Evolutionary conservation across 2,329 filamentous ascomycete species (phyloP).

Genomic region (Metarhizium guizhouense): DNA sequence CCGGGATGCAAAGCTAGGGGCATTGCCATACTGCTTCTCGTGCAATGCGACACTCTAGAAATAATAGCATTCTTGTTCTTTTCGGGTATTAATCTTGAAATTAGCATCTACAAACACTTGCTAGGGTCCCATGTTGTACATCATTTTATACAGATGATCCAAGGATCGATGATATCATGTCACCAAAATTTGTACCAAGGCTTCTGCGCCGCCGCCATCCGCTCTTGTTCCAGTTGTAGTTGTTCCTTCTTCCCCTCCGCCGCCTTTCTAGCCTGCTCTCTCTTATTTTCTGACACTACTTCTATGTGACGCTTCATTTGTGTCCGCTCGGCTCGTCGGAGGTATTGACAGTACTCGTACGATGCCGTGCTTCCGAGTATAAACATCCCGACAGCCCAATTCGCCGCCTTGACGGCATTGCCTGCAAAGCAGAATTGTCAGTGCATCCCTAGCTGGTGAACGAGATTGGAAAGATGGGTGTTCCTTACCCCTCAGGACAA

Average conservation of each 20-base stretch:
- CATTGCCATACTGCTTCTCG: background rate
- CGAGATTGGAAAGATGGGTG: too few relatives aligned
- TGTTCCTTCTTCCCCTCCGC: constrained; percentile 30
- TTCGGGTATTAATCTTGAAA: background rate
- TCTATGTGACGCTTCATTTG: constrained; percentile 83
- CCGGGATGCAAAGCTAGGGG: background rate
- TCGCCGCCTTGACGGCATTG: constrained; percentile 47
- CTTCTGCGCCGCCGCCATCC: constrained; percentile 25
- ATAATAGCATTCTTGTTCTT: background rate
- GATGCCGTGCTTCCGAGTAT: constrained; percentile 58
- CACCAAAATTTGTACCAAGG: constrained; percentile 52
- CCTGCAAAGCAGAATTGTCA: constrained; percentile 12
- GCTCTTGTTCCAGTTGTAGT: constrained; percentile 21
- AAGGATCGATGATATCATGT: constrained; percentile 5
- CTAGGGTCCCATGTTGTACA: background rate
- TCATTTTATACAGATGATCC: constrained; percentile 1
- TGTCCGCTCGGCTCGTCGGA: constrained; percentile 63
- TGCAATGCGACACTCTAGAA: background rate
- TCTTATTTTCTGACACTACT: constrained; percentile 43
- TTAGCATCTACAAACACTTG: background rate
- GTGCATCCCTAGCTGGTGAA: background rate
- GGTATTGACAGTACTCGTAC: constrained; percentile 78
- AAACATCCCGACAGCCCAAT: constrained; percentile 80
- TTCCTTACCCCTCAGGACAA: constrained; percentile 62
- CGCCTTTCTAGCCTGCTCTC: constrained; percentile 34